phyloP scores from a whole-genome alignment of 192 early-diverging fungal genomes.

The Helicostylum pulchrum region DNA sequence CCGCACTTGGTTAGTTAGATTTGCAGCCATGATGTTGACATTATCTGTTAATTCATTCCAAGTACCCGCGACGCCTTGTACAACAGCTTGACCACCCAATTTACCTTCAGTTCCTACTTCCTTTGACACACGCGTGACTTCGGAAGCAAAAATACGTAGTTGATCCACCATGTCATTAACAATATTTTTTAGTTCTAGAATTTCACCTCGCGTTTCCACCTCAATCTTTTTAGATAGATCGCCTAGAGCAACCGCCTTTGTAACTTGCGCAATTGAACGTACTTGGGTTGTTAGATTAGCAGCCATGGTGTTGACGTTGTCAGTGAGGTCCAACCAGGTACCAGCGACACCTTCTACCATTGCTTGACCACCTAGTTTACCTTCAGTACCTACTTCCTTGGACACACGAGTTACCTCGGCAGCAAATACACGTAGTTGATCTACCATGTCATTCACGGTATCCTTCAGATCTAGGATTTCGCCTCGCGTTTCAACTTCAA shows the following conservation, averaged over 20 bases:
- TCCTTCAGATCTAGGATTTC: slow-evolving; percentile 65
- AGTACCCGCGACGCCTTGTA: slow-evolving; percentile 52
- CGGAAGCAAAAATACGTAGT: slow-evolving; percentile 44
- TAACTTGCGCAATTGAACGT: slow-evolving; percentile 59
- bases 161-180: slow-evolving; percentile 62
- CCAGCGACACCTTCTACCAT: slow-evolving; percentile 11
- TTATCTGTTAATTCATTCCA: slow-evolving; percentile 15
- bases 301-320: slow-evolving; percentile 19
- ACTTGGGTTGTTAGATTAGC: slow-evolving; percentile 48
- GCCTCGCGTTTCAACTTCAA: slow-evolving; percentile 60
- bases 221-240: slow-evolving; percentile 62
- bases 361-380: slow-evolving; percentile 12
- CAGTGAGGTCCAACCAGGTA: slow-evolving; percentile 12
- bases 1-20: slow-evolving; percentile 57
- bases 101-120: slow-evolving; percentile 64
- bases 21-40: slow-evolving; percentile 47
- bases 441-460: slow-evolving; percentile 79
- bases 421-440: slow-evolving; percentile 57
- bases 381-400: slow-evolving; percentile 16
- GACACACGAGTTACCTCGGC: slow-evolving; percentile 38
- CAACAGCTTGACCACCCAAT: slow-evolving; percentile 56
- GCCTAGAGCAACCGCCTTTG: slow-evolving; percentile 60
- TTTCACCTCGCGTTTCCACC: slow-evolving; percentile 13
- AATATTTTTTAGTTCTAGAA: slow-evolving; percentile 42
- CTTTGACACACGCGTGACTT: slow-evolving; percentile 61